phyloP scores from a whole-genome alignment of 169 alveolate genomes.

The Babesia divergens region DNA sequence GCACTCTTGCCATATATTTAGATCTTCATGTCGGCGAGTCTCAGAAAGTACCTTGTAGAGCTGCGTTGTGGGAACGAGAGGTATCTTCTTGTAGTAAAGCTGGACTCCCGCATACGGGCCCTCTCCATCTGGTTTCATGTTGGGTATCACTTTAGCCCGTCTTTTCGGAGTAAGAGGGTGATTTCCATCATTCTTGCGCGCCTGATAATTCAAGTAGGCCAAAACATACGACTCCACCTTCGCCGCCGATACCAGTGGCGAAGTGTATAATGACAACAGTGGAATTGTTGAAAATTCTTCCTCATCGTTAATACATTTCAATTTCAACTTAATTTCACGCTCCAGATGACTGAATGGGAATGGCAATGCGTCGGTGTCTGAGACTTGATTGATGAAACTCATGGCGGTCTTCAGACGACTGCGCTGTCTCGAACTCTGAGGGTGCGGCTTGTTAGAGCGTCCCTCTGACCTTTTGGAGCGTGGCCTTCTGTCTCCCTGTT shows the following conservation, averaged over 20 bases:
- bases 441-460: not conserved
- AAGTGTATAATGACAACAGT: not conserved
- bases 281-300: not conserved
- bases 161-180: not conserved
- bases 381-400: not conserved
- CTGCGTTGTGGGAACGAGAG: slow-evolving; percentile 4
- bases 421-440: not conserved
- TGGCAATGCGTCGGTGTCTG: not conserved
- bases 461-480: not conserved
- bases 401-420: not conserved
- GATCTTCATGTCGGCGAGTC: not conserved
- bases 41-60: not conserved
- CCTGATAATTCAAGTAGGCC: not conserved
- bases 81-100: not conserved
- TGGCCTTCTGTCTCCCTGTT: not conserved
- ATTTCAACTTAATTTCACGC: slow-evolving; percentile 8
- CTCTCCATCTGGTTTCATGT: not conserved
- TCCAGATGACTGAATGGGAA: slow-evolving; percentile 1
- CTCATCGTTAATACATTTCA: not conserved
- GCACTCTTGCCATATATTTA: slow-evolving; percentile 9
- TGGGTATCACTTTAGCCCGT: not conserved
- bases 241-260: slow-evolving; percentile 8
- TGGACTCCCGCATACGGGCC: not conserved
- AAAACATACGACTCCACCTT: slow-evolving; percentile 15
- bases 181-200: not conserved